phyloP scores from a whole-genome alignment of 371 early-diverging fungal species.

The Mucor lusitanicus region DNA sequence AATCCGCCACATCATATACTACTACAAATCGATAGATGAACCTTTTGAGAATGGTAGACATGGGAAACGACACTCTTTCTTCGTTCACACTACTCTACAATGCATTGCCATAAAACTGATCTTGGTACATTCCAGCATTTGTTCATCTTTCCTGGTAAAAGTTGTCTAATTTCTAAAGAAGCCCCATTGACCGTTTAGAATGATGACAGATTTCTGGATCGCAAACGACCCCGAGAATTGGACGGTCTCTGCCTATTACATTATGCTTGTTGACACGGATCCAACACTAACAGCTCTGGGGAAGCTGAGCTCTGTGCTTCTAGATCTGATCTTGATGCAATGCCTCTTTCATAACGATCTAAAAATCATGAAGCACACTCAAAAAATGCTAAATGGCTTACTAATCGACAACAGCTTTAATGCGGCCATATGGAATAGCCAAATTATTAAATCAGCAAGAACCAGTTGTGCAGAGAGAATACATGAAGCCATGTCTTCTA shows the following conservation, averaged over 20 bases:
- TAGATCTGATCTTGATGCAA: not conserved
- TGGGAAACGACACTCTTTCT: not conserved
- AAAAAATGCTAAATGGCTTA: not conserved
- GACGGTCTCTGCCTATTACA: not conserved
- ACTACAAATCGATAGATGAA: not conserved
- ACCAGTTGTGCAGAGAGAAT: not conserved
- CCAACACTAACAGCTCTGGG: not conserved
- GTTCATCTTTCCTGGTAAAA: not conserved
- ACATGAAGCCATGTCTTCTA: not conserved
- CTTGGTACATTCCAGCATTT: not conserved
- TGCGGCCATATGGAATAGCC: not conserved
- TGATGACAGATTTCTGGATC: not conserved
- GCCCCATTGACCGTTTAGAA: not conserved
- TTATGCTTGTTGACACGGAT: not conserved
- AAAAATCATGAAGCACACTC: not conserved
- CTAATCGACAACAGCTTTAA: not conserved
- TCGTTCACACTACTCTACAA: not conserved
- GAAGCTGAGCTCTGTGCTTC: not conserved
- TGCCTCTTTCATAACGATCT: not conserved
- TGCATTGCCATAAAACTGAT: not conserved
- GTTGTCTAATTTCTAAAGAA: not conserved
- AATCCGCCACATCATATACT: not conserved
- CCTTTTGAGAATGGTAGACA: not conserved
- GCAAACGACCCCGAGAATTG: not conserved
- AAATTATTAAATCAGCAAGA: not conserved